Base-by-base conservation (phyloP, 108 stramenopile genomes). In the Asterionellopsis glacialis region DNA sequence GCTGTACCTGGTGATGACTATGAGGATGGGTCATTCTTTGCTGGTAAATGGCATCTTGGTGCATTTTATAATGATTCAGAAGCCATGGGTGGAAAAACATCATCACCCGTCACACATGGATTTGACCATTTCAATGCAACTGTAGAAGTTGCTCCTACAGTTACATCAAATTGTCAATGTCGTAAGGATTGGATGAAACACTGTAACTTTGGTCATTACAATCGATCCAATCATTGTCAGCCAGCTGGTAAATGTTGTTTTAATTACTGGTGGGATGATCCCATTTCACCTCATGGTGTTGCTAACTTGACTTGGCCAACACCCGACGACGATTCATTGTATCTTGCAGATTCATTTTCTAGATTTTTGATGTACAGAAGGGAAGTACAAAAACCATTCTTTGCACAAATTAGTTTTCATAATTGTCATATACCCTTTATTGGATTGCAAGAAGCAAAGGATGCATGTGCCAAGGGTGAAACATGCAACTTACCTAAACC, bases 401-500 rank as follows among this genome's bases (percentile, higher is more conserved):
- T 64, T 33, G 53, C 67, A 26, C 68, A 69, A 64, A 61, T 74
- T 24, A 64, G 63, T 41, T 74, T 74, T 57, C 73, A 74, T 41
- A 68, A 74, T 56, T 74, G 73, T 49, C 73, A 74, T 49, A 74
- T 67, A 48, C 73, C 73, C n/a, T 74, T 64, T 38, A 57, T 74
- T 28, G 73, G 57, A 23, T 52, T 68, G 3, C 45, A 60, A 43
- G 18, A 11, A 28, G 50, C 68, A 1, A 63, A 44, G 38, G 63
- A 45, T 43, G 28, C 55, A 4, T 74, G 73, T 57, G 44, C 41
- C 11, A n/a, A 15, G 11, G 55, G 62, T 48, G 51, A 64, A 41
- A 69, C 68, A 10, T 74, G 73, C 61, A 48, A 39, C 5, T 14
- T 27, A 15, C 73, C 73, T 49, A 28, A 28, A 13, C 14, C 24